Base-by-base conservation (phyloP, 2,329 filamentous ascomycete species). In the Colletotrichum aenigma region DNA sequence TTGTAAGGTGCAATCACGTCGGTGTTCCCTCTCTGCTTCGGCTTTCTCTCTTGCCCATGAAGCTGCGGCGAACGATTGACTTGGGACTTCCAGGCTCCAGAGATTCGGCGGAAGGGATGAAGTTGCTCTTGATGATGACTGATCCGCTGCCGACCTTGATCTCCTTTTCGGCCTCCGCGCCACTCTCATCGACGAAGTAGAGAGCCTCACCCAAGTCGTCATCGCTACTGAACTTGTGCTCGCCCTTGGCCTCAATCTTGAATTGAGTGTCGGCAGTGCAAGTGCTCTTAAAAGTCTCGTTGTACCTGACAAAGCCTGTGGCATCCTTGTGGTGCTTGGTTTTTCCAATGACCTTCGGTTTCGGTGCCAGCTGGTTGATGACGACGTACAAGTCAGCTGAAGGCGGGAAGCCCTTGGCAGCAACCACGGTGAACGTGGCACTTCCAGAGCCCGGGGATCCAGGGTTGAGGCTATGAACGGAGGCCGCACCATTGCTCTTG, bases 131-230 rank as follows among this genome's bases (percentile, higher is more conserved):
- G 62, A 98, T 83, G 0, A 92, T 88, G 1, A 98, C 93, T 2
- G 86, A 90, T 28, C 95, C 96, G 43, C 87, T 88, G 15, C 96
- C 96, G 30, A 96, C 93, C 38, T 87, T 90, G 68, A 99, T 85
- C 55, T 91, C 88, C 87, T 96, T 97, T 79, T 96, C 93, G 36
- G 89, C 87, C 13, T 91, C 91, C 2, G 88, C 87, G 4, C 91
- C 91, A 3, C 89, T 91, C 82, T 99, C 96, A 78, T 96, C 95
- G n/a, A 99, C 91, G 82, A 97, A 96, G 86, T 98, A 98, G n/a
- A 94, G 83, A 7, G 91, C 91, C 81, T 98, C 96, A 69, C 97
- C 97, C 0, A 99, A 89, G 75, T 93, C 91, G 71, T 96, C 93
- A 82, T 97, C 95, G 74, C 92, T 94, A 67, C 95, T 94, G 81